Percentiles rank a stretch among this genome's conserved stretches.
Conservation (phyloP, 169 alveolate species). For the Babesia gibsoni region DNA sequence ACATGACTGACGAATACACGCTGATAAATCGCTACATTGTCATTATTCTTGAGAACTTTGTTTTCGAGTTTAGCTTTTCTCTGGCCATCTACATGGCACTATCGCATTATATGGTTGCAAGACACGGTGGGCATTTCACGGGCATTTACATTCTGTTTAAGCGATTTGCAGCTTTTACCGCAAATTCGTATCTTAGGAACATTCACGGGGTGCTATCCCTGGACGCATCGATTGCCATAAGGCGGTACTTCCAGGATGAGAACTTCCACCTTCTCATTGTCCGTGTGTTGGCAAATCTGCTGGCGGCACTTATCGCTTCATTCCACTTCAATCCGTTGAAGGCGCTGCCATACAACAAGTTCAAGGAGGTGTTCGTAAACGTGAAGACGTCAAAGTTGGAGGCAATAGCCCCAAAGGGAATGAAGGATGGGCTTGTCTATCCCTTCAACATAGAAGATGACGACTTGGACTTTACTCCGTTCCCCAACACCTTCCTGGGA, state of each 20-base stretch:
- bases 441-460: neutral
- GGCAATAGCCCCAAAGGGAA: neutral
- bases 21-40: constrained; percentile 22
- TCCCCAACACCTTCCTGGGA: constrained; percentile 15
- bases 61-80: constrained; percentile 46
- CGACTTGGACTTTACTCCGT: neutral
- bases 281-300: constrained; percentile 34
- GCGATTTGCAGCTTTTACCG: neutral
- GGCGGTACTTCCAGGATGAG: constrained; percentile 20
- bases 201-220: constrained; percentile 11
- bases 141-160: constrained; percentile 4
- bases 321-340: constrained; percentile 20
- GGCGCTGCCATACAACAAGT: constrained; percentile 27
- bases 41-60: constrained; percentile 28
- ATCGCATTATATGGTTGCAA: neutral
- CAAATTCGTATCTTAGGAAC: constrained; percentile 7
- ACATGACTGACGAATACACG: neutral
- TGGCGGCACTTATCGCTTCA: constrained; percentile 42
- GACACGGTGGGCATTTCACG: neutral
- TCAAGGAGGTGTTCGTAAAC: constrained; percentile 43
- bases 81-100: constrained; percentile 20
- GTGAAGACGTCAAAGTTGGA: neutral
- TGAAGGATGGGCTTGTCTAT: neutral
- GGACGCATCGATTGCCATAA: constrained; percentile 35
- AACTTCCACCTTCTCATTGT: neutral